These are phyloP conservation scores for Dactylorhiza incarnata DNA, from an alignment of 106 monocot species.

Conservation along the genomic window DNA sequence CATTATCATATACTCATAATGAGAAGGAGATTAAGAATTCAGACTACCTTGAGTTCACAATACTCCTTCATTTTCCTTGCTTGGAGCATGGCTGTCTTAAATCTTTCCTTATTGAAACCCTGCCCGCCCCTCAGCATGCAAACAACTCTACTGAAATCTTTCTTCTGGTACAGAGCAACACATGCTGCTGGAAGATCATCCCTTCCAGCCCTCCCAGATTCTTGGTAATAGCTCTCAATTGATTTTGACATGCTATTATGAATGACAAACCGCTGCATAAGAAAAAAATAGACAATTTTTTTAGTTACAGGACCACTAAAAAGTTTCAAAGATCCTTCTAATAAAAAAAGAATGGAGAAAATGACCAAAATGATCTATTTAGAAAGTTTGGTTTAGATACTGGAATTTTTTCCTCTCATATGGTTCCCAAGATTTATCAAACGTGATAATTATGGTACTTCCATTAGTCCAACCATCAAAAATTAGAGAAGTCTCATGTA, in stretches of 20 bases:
- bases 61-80: conserved; percentile 96
- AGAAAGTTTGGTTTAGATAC: too few species aligned
- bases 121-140: conserved; percentile 80
- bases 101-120: conserved; percentile 43
- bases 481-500: too few species aligned
- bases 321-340: neutral
- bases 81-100: conserved; percentile 87
- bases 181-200: conserved; percentile 73
- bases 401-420: too few species aligned
- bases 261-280: conserved; percentile 75
- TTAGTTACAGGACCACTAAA: neutral
- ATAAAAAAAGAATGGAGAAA: neutral
- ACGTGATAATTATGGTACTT: too few species aligned
- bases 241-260: conserved; percentile 97
- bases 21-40: neutral
- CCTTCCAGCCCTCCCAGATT: conserved; percentile 95
- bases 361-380: neutral
- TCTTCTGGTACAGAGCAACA: conserved; percentile 78
- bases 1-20: neutral
- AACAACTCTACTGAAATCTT: conserved; percentile 94
- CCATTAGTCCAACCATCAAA: too few species aligned
- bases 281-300: neutral
- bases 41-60: conserved; percentile 83
- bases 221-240: conserved; percentile 98
- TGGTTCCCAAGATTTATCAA: too few species aligned